A percentile compares a stretch with the other conserved stretches of the same genome.
phyloP scores from a whole-genome alignment of 176 grass and related monocot genomes.

The Zoysia japonica region DNA sequence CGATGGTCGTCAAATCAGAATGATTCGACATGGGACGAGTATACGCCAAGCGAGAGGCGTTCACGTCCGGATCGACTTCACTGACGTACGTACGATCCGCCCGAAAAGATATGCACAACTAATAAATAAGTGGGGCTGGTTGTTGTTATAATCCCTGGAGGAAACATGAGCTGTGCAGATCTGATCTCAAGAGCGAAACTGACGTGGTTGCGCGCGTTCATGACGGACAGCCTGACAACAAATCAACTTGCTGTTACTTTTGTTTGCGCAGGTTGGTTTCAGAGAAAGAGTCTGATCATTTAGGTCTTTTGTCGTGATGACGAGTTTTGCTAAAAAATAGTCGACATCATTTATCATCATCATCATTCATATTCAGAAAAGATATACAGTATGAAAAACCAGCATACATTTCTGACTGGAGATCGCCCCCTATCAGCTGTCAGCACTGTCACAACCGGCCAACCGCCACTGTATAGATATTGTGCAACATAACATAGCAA shows the following conservation, averaged over 20 bases:
- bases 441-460: too few species aligned
- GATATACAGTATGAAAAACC: too few species aligned
- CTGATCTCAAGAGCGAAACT: background rate
- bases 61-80: constrained; percentile 36
- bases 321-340: background rate
- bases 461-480: background rate
- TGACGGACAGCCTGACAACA: constrained; percentile 28
- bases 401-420: background rate
- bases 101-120: background rate
- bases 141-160: background rate
- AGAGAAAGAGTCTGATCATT: too few species aligned
- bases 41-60: constrained; percentile 33
- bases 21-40: constrained; percentile 27
- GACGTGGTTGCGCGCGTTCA: constrained; percentile 2
- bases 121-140: constrained; percentile 23
- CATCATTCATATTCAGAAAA: too few species aligned
- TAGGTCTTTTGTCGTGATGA: too few species aligned
- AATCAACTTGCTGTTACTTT: background rate
- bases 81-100: background rate
- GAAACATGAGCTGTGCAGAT: constrained; percentile 30
- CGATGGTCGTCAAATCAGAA: constrained; percentile 24
- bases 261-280: too few species aligned
- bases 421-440: background rate
- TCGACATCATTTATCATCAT: background rate
- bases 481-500: background rate